Evolutionary conservation across 257 asterid genomes (phyloP).

Genomic region (Orobanche coerulescens): DNA sequence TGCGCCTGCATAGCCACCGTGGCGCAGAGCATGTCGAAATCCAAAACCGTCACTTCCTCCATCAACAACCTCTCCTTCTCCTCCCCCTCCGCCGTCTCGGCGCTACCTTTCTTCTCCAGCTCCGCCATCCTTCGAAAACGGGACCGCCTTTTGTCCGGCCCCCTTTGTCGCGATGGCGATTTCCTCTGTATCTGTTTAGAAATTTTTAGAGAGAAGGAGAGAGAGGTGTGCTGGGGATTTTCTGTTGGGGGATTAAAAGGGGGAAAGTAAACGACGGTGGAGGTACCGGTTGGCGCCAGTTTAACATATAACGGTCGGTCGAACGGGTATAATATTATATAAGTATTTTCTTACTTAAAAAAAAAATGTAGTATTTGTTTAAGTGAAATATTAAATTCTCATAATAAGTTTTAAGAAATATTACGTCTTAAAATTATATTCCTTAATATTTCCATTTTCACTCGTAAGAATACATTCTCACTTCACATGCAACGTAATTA

Average conservation of each 20-base stretch:
- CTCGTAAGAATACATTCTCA: too few relatives aligned
- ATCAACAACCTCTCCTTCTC: conserved; percentile 45
- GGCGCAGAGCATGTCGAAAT: conserved; percentile 81
- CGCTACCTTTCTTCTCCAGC: conserved; percentile 31
- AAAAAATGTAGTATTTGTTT: too few relatives aligned
- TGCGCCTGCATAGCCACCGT: conserved; percentile 81
- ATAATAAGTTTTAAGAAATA: too few relatives aligned
- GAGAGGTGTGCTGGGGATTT: conserved; percentile 14
- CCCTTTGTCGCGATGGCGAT: neutral
- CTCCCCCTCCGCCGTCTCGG: conserved; percentile 25
- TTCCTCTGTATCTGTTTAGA: neutral
- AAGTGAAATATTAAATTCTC: too few relatives aligned
- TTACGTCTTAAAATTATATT: too few relatives aligned
- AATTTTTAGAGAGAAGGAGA: conserved; percentile 11
- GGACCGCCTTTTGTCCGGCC: conserved; percentile 19
- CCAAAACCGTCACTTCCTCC: conserved; percentile 61
- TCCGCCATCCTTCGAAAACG: conserved; percentile 26
- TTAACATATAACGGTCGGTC: conserved; percentile 24
- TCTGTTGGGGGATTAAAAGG: conserved; percentile 10
- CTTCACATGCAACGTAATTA: too few relatives aligned
- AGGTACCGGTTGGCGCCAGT: conserved; percentile 42
- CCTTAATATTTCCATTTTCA: too few relatives aligned
- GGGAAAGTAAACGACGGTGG: conserved; percentile 21
- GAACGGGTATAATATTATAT: conserved; percentile 22
- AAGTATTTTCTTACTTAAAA: too few relatives aligned